phyloP scores from a whole-genome alignment of 2,329 filamentous ascomycete genomes.

The Calonectria montana region DNA sequence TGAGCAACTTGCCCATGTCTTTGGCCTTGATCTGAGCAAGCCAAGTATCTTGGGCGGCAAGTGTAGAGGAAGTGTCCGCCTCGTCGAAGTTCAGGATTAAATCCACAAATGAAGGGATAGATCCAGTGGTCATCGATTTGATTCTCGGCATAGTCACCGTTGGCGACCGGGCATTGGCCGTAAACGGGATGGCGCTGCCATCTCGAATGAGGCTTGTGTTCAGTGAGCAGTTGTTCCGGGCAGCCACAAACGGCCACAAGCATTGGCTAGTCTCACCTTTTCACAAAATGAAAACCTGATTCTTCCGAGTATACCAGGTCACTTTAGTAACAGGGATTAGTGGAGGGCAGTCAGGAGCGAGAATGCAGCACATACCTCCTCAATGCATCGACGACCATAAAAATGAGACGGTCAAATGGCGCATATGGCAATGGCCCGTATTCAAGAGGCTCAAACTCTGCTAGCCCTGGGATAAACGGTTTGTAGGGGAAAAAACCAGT shows the following conservation, averaged over 20 bases:
- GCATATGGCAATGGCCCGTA: conserved; percentile 69
- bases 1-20: conserved; percentile 79
- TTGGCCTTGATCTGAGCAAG: conserved; percentile 89
- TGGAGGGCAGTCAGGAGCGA: conserved; percentile 1
- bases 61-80: conserved; percentile 88
- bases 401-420: conserved; percentile 89
- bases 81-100: conserved; percentile 97
- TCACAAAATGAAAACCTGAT: conserved; percentile 89
- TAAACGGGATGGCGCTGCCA: conserved; percentile 90
- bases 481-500: conserved; percentile 98
- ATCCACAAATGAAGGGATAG: conserved; percentile 97
- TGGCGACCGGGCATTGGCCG: conserved; percentile 93
- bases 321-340: conserved; percentile 57
- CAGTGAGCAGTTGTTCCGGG: conserved; percentile 18
- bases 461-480: conserved; percentile 87
- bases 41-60: conserved; percentile 94
- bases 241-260: background rate
- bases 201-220: conserved; percentile 79
- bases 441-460: conserved; percentile 70
- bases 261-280: conserved; percentile 69
- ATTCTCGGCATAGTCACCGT: conserved; percentile 98
- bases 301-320: conserved; percentile 89
- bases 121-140: conserved; percentile 97
- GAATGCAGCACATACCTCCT: conserved; percentile 71
- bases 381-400: conserved; percentile 98